Conservation (phyloP, 441 rosid genomes). For the Euphorbia celastroides region DNA sequence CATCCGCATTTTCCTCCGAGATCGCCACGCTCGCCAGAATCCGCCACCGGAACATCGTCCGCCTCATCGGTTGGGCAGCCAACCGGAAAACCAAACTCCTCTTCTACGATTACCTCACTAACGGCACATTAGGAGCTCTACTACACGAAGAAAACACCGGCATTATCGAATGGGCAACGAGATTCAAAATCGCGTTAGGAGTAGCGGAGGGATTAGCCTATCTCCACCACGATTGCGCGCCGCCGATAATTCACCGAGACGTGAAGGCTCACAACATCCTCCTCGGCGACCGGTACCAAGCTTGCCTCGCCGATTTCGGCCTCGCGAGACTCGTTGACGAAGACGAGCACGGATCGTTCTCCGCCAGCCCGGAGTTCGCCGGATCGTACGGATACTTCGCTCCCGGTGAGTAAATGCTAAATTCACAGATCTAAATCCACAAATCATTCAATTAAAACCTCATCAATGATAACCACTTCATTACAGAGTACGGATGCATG, state of each 20-base stretch:
- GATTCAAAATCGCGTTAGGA: slow-evolving; percentile 65
- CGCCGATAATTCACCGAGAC: slow-evolving; percentile 79
- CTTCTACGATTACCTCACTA: slow-evolving; percentile 64
- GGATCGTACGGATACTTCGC: slow-evolving; percentile 97
- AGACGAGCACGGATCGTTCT: slow-evolving; percentile 39
- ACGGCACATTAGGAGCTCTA: slow-evolving; percentile 55
- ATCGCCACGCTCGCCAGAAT: slow-evolving; percentile 63
- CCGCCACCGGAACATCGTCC: slow-evolving; percentile 82
- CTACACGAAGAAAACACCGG: slow-evolving; percentile 44
- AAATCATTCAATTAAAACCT: not conserved
- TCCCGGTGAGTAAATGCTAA: slow-evolving; percentile 71
- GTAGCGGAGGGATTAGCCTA: slow-evolving; percentile 83
- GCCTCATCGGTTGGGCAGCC: slow-evolving; percentile 77
- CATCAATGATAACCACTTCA: not conserved
- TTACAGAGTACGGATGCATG: slow-evolving; percentile 59
- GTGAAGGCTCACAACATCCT: slow-evolving; percentile 74
- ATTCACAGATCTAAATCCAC: not conserved
- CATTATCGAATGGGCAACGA: slow-evolving; percentile 54
- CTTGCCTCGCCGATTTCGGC: slow-evolving; percentile 87
- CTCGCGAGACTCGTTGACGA: slow-evolving; percentile 67
- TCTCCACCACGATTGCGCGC: slow-evolving; percentile 83
- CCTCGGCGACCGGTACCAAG: slow-evolving; percentile 60
- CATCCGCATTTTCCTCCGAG: slow-evolving; percentile 78
- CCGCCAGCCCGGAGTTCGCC: slow-evolving; percentile 54
- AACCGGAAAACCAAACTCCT: slow-evolving; percentile 59